These are phyloP conservation scores for Botrytis elliptica DNA, from an alignment of 2,329 filamentous ascomycete species.

Conservation along the genomic window DNA sequence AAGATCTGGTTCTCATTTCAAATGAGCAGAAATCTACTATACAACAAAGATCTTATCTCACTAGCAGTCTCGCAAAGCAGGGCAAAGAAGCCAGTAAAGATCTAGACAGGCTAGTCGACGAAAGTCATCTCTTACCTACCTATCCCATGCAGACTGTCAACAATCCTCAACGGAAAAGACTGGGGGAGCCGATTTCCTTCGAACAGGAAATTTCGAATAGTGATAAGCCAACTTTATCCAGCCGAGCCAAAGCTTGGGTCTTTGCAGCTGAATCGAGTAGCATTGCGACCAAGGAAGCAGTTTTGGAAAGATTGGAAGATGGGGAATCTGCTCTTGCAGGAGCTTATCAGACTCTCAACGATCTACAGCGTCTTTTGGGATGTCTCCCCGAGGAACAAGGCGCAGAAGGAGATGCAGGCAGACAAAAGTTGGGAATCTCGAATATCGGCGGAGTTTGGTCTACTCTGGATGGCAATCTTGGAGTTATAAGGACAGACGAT, in stretches of 20 bases:
- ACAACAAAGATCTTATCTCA: conserved; percentile 58
- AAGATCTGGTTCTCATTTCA: conserved; percentile 52
- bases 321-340: conserved; percentile 56
- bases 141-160: conserved; percentile 46
- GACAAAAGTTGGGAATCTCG: conserved; percentile 4
- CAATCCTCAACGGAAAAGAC: conserved; percentile 26
- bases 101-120: conserved; percentile 56
- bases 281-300: conserved; percentile 55
- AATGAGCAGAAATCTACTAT: conserved; percentile 57
- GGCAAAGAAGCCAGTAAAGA: conserved; percentile 50
- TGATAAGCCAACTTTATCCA: conserved; percentile 44
- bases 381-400: conserved; percentile 17
- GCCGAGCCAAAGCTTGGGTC: conserved; percentile 56
- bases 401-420: conserved; percentile 6
- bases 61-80: conserved; percentile 50
- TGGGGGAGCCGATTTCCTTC: conserved; percentile 44
- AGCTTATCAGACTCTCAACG: conserved; percentile 50
- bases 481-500: conserved; percentile 34
- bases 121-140: conserved; percentile 59
- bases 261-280: conserved; percentile 60
- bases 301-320: conserved; percentile 59
- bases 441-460: conserved; percentile 35
- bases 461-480: conserved; percentile 36
- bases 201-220: conserved; percentile 45
- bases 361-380: conserved; percentile 52